These are phyloP conservation scores for Wickerhamiella galacta DNA, from an alignment of 805 yeast genomes.

Conservation along the genomic window DNA sequence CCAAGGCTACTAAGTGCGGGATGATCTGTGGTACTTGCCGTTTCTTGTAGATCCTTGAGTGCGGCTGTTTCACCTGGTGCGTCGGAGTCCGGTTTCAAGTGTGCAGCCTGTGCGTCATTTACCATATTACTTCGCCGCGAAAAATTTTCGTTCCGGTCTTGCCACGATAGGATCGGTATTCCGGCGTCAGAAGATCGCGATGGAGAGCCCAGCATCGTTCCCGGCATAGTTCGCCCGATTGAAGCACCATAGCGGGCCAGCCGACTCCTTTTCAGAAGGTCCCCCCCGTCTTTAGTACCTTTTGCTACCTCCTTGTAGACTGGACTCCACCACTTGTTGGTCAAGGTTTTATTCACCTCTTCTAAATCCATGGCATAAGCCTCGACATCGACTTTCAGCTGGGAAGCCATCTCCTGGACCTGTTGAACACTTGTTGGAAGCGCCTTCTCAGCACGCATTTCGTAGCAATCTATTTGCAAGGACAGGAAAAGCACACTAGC, in stretches of 20 bases:
- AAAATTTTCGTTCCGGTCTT: too few species aligned
- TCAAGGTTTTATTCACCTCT: neutral
- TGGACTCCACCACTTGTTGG: constrained; percentile 3
- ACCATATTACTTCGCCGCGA: too few species aligned
- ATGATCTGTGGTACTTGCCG: too few species aligned
- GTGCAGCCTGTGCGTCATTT: too few species aligned
- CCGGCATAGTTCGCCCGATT: too few species aligned
- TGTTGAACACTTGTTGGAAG: neutral
- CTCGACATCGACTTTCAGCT: neutral
- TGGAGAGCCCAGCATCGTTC: too few species aligned
- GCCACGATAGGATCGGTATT: too few species aligned
- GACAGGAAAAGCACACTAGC: constrained; percentile 6
- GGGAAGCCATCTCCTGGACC: neutral
- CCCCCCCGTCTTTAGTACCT: neutral
- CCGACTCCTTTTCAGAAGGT: neutral
- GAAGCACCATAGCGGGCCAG: neutral
- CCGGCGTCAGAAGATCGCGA: too few species aligned
- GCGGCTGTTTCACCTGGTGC: too few species aligned
- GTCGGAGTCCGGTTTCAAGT: too few species aligned
- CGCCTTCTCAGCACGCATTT: constrained; percentile 1
- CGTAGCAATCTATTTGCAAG: constrained; percentile 4
- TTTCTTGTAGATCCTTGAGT: too few species aligned
- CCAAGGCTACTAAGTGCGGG: too few species aligned
- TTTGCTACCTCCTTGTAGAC: neutral
- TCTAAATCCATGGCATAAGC: neutral